Percentiles rank a stretch among this genome's conserved stretches.
phyloP scores from a whole-genome alignment of 164 flowering plant species.

The Sedum album region DNA sequence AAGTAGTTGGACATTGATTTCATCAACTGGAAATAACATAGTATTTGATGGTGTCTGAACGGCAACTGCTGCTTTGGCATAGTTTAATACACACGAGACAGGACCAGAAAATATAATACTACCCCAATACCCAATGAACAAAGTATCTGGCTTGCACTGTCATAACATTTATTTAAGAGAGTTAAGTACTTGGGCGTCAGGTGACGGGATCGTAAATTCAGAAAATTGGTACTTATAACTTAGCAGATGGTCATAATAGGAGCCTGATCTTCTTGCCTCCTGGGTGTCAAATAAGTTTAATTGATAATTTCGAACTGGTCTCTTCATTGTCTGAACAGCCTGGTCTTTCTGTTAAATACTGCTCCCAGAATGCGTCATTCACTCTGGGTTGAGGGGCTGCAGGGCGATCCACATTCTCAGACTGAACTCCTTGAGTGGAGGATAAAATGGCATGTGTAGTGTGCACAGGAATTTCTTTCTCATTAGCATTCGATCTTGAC shows the following conservation, averaged over 20 bases:
- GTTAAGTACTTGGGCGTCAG: no score
- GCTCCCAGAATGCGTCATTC: constrained; percentile 96
- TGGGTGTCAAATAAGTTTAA: no score
- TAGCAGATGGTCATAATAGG: no score
- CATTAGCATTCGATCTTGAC: constrained; percentile 20
- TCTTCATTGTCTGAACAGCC: constrained; percentile 65
- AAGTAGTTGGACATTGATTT: not conserved
- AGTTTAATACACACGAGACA: not conserved
- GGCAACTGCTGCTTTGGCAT: not conserved
- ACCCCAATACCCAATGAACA: no score
- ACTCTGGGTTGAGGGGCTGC: constrained; percentile 43
- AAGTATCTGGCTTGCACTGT: no score
- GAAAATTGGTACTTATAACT: constrained; percentile 29
- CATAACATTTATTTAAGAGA: no score
- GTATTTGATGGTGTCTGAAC: not conserved
- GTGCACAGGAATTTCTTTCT: constrained; percentile 23
- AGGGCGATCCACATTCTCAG: constrained; percentile 23
- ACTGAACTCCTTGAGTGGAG: constrained; percentile 32
- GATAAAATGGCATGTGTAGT: constrained; percentile 20
- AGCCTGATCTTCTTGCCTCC: no score
- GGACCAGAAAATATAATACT: not conserved
- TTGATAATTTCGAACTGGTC: constrained; percentile 19
- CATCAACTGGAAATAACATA: not conserved
- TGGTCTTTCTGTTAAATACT: constrained; percentile 12
- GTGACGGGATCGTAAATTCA: no score